These are phyloP conservation scores for Lablab purpureus DNA, from an alignment of 306 rosid species.

Conservation along the genomic window DNA sequence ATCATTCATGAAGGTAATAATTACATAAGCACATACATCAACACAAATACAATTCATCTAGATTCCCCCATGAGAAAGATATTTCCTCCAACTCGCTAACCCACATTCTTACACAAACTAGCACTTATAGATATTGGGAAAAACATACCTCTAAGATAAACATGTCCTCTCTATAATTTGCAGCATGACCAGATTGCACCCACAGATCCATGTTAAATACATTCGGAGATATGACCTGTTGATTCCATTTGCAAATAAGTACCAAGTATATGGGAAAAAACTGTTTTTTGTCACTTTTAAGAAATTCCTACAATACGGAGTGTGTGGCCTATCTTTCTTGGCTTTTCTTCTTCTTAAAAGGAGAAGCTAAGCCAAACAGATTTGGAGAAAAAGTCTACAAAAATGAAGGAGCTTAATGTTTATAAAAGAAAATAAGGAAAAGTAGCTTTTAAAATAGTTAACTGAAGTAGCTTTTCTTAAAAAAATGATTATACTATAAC, in stretches of 20 bases:
- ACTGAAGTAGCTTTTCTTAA: not conserved
- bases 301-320: constrained; percentile 28
- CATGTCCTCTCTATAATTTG: constrained; percentile 91
- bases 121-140: not conserved
- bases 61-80: not conserved
- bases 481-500: not conserved
- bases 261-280: constrained; percentile 21
- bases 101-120: constrained; percentile 10
- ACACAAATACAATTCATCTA: constrained; percentile 22
- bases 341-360: not conserved
- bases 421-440: not conserved
- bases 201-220: constrained; percentile 94
- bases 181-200: constrained; percentile 98
- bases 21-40: not conserved
- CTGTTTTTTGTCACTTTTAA: constrained; percentile 26
- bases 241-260: constrained; percentile 28
- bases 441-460: not conserved
- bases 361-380: not conserved
- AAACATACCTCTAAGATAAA: constrained; percentile 84
- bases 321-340: not conserved
- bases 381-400: not conserved
- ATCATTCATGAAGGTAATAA: not conserved
- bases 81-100: constrained; percentile 4
- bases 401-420: not conserved
- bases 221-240: constrained; percentile 92